phyloP scores from a whole-genome alignment of 2,329 filamentous ascomycete genomes.

The Nothomitra cinnamomea region DNA sequence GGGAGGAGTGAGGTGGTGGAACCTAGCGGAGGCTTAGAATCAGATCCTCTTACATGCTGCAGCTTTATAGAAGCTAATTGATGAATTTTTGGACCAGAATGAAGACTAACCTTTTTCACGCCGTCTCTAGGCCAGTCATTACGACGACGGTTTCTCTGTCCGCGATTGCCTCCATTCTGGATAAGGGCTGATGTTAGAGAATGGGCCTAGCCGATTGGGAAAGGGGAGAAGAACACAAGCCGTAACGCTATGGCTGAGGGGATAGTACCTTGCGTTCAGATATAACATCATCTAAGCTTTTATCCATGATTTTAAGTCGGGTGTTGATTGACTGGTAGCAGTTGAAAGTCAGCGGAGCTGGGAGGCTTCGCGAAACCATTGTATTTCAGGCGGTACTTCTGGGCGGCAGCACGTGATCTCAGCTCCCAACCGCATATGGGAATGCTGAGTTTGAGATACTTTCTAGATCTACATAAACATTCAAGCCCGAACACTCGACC shows the following conservation, averaged over 20 bases:
- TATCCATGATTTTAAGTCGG: constrained; percentile 3
- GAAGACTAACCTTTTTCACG: constrained; percentile 6
- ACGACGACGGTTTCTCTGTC: constrained; percentile 4
- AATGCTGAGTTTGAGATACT: too few relatives aligned
- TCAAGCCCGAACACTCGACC: too few relatives aligned
- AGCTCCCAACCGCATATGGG: neutral
- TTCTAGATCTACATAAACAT: too few relatives aligned
- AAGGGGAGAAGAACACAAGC: too few relatives aligned
- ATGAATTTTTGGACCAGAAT: neutral
- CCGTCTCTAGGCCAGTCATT: constrained; percentile 7
- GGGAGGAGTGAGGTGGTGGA: constrained; percentile 4
- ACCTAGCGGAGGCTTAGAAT: constrained; percentile 1
- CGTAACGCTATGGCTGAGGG: neutral
- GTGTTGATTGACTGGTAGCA: too few relatives aligned
- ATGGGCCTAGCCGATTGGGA: neutral
- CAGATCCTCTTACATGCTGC: neutral
- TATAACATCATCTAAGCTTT: constrained; percentile 5
- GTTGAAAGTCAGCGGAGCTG: neutral
- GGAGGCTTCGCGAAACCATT: neutral
- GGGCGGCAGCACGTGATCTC: neutral
- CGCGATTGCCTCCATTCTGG: constrained; percentile 1
- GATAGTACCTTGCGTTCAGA: constrained; percentile 3
- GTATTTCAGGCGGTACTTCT: neutral
- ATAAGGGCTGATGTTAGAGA: neutral
- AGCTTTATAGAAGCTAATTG: neutral